Conservation (phyloP, 2,329 filamentous ascomycete species). For the Xylariaceae sp. region DNA sequence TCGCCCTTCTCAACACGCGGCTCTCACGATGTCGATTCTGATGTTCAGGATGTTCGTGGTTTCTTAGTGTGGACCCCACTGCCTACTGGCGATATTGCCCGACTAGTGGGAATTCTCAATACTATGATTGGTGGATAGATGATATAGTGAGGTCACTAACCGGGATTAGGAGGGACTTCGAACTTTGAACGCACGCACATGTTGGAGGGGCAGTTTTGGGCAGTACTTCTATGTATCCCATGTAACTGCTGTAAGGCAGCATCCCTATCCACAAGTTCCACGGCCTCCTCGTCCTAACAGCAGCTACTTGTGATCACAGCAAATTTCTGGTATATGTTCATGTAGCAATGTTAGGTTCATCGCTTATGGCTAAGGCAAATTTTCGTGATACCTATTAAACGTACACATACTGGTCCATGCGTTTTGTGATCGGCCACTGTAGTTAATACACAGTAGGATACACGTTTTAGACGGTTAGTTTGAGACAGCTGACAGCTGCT, state of each 20-base stretch:
- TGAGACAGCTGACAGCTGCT: background rate
- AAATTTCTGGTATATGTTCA: too few species aligned
- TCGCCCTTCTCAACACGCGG: too few species aligned
- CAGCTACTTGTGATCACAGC: too few species aligned
- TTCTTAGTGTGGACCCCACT: slow-evolving; percentile 12
- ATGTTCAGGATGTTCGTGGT: background rate
- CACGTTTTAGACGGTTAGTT: slow-evolving; percentile 8
- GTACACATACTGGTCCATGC: too few species aligned
- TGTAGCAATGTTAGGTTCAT: too few species aligned
- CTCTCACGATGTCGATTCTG: background rate
- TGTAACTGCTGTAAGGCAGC: too few species aligned
- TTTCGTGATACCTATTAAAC: too few species aligned
- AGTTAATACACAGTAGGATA: too few species aligned
- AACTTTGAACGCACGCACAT: slow-evolving; percentile 1
- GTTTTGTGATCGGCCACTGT: too few species aligned
- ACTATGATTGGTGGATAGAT: slow-evolving; percentile 5
- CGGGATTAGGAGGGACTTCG: slow-evolving; percentile 19
- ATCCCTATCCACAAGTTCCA: too few species aligned
- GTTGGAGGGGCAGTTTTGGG: slow-evolving; percentile 6
- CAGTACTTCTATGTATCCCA: background rate
- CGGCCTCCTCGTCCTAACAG: too few species aligned
- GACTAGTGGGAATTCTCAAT: background rate
- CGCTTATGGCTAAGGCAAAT: too few species aligned
- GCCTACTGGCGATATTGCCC: slow-evolving; percentile 7
- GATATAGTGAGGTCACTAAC: slow-evolving; percentile 21